phyloP scores from a whole-genome alignment of 768 basidiomycete genomes.

The Asterophora lycoperdoides region DNA sequence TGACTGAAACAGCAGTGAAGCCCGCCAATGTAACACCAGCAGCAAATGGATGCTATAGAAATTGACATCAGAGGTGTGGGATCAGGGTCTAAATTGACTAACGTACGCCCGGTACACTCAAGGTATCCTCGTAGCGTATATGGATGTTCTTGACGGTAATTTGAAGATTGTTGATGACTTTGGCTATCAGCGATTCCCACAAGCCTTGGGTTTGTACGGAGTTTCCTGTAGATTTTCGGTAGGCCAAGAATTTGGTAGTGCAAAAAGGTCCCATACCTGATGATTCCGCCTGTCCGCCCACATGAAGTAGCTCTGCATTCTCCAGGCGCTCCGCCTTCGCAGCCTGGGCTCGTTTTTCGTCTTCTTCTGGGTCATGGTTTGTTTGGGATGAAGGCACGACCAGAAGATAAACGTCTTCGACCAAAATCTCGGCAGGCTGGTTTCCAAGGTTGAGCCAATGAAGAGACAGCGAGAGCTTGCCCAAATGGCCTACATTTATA shows the following conservation, averaged over 20 bases:
- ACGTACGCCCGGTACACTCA: conserved; percentile 89
- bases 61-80: conserved; percentile 3
- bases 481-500: conserved; percentile 62
- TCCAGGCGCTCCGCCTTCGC: conserved; percentile 86
- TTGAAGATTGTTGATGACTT: conserved; percentile 94
- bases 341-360: conserved; percentile 75
- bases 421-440: conserved; percentile 83
- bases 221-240: conserved; percentile 31
- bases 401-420: conserved; percentile 94
- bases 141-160: conserved; percentile 95
- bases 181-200: conserved; percentile 75
- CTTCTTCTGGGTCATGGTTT: conserved; percentile 73
- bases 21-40: conserved; percentile 83
- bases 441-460: conserved; percentile 89
- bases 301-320: conserved; percentile 80
- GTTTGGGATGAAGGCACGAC: conserved; percentile 77
- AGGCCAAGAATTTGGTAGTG: neutral
- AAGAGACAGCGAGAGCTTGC: conserved; percentile 79
- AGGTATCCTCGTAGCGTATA: conserved; percentile 90
- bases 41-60: conserved; percentile 83
- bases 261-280: conserved; percentile 34
- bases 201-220: conserved; percentile 81
- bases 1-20: conserved; percentile 86
- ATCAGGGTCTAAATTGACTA: neutral
- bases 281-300: conserved; percentile 52